These are phyloP conservation scores for Prototheca stagnorum DNA, from an alignment of 163 green algal genomes.

Conservation along the genomic window DNA sequence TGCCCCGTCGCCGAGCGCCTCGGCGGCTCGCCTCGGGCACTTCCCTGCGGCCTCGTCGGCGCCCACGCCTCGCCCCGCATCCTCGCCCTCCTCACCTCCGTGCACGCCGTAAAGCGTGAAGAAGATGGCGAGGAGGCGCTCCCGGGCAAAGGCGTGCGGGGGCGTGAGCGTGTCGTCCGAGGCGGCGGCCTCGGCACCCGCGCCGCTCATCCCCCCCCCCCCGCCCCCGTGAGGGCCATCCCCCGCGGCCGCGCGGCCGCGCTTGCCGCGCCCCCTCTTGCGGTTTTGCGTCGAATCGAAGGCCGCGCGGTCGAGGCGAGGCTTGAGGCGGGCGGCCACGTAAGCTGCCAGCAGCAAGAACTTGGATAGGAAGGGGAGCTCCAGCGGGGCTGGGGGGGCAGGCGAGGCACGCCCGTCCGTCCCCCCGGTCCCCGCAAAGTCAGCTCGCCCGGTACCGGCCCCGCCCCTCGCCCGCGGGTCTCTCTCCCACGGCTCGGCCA, in stretches of 20 bases:
- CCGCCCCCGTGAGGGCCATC: neutral
- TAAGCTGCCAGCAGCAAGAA: slow-evolving; percentile 40
- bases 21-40: neutral
- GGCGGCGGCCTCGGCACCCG: neutral
- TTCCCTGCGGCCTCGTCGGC: neutral
- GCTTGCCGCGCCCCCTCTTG: slow-evolving; percentile 4
- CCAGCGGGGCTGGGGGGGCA: slow-evolving; percentile 24
- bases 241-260: neutral
- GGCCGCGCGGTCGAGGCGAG: slow-evolving; percentile 19
- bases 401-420: neutral
- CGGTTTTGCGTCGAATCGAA: no score
- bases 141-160: slow-evolving; percentile 29
- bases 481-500: no score
- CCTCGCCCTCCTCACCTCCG: slow-evolving; percentile 9
- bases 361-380: slow-evolving; percentile 42
- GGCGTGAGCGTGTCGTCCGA: slow-evolving; percentile 20
- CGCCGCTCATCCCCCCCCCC: neutral
- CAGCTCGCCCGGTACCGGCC: no score
- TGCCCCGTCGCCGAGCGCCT: neutral
- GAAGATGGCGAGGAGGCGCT: slow-evolving; percentile 41
- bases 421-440: no score
- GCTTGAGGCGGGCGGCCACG: slow-evolving; percentile 29
- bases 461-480: no score
- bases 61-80: neutral
- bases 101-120: slow-evolving; percentile 15